These are phyloP conservation scores for Xylaria scruposa DNA, from an alignment of 495 filamentous ascomycete genomes.

Conservation along the genomic window DNA sequence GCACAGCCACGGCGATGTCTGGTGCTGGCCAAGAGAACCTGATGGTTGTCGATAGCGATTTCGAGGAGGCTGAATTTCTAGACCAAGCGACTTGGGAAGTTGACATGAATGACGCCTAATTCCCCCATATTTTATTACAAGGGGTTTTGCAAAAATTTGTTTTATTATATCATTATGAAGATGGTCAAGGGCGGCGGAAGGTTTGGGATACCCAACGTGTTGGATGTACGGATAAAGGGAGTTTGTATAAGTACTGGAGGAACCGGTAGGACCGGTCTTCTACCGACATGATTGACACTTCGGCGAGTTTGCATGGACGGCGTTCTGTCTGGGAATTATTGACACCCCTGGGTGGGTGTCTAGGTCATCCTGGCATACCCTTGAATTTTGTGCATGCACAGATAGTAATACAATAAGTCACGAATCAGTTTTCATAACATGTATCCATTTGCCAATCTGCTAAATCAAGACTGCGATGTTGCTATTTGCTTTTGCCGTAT, in stretches of 20 bases:
- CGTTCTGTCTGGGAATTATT: not conserved
- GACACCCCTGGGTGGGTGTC: not conserved
- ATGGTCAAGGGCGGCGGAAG: not conserved
- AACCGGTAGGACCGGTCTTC: not conserved
- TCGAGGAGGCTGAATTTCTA: constrained; percentile 61
- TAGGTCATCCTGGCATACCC: not conserved
- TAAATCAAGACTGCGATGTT: not conserved
- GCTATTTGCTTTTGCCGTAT: not conserved
- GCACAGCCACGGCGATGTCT: constrained; percentile 21
- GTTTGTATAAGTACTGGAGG: constrained; percentile 2
- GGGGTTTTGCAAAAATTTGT: not conserved
- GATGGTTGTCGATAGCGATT: constrained; percentile 50
- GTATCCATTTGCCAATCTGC: not conserved
- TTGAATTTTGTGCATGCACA: not conserved
- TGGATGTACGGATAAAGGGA: constrained; percentile 5
- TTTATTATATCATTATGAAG: not conserved
- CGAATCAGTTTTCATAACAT: not conserved
- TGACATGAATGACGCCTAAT: constrained; percentile 40
- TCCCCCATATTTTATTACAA: not conserved
- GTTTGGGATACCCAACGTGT: constrained; percentile 14
- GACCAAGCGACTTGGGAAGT: constrained; percentile 44
- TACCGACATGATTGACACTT: not conserved
- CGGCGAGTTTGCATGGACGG: not conserved
- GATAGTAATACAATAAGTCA: constrained; percentile 9
- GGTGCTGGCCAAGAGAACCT: constrained; percentile 49